Base-by-base conservation (phyloP, 2,329 filamentous ascomycete species). In the Trichophyton verrucosum region DNA sequence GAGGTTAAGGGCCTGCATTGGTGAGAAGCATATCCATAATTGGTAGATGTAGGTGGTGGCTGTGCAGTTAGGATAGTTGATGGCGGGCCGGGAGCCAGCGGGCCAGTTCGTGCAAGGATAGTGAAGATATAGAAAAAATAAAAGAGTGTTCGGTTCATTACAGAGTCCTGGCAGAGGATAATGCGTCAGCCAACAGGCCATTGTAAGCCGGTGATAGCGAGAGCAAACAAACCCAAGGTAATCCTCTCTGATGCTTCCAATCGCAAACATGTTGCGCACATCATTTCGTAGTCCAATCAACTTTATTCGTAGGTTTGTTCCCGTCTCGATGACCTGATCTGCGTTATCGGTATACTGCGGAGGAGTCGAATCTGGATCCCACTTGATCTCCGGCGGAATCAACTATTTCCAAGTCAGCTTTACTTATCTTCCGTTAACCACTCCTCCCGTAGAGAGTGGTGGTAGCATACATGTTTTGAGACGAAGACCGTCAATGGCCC, bases 311-410 rank as follows among this genome's bases (percentile, higher is more conserved):
- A 99, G 85, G 68, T 96, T 92, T 15, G 91, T 95, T 56, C 91
- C 90, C 62, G 91, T 90, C 76, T 97, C 91, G 69, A 99, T 95
- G 40, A 91, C 86, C 66, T 91, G 89, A 66, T 96, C 94, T 64
- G 89, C 90, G 69, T 96, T 92, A 74, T 99, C 92, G 44, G 91
- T 96, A 75, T 91, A 99, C 70, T 95, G 90, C 2, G 92, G 91
- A n/a, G 94, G 94, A 42, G 92, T 96, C 58, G 92, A 91, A 68
- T 96, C 96, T 55, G 90, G 88, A 71, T 96, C 92, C 80, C 89
- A 97, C 75, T 90, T 94, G 75, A 96, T 90, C 65, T 95, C 89
- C 65, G 83, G 82, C 0, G 94, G 91, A 68, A 99, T 96, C 77
- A 94, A 85, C 89, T 95, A 72, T 36, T 2, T 33, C 60, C 68